A percentile compares a stretch with the other conserved stretches of the same genome.
Conservation (phyloP, 2,329 filamentous ascomycete genomes). For the Drechmeria coniospora region DNA sequence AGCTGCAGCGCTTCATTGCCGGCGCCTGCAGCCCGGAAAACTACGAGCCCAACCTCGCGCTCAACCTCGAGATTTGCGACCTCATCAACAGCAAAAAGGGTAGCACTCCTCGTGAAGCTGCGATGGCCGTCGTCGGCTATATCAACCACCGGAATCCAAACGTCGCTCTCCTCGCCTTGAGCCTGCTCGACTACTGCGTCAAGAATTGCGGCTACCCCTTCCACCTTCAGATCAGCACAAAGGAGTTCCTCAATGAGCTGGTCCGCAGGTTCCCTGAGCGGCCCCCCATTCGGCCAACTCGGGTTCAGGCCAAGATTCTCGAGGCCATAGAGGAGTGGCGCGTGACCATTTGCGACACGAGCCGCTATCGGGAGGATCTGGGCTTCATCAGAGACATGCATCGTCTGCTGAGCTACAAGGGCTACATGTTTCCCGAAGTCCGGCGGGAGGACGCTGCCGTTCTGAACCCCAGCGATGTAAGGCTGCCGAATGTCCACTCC, state of each 20-base stretch:
- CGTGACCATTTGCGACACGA: slow-evolving; percentile 94
- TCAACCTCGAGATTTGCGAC: slow-evolving; percentile 93
- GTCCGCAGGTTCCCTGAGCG: slow-evolving; percentile 91
- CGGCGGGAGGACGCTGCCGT: slow-evolving; percentile 89
- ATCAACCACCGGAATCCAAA: slow-evolving; percentile 97
- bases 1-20: slow-evolving; percentile 88
- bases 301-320: slow-evolving; percentile 83
- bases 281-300: slow-evolving; percentile 68
- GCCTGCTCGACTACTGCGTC: slow-evolving; percentile 93
- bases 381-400: slow-evolving; percentile 98
- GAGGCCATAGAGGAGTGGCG: slow-evolving; percentile 98
- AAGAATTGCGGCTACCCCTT: slow-evolving; percentile 99
- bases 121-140: slow-evolving; percentile 80
- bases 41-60: slow-evolving; percentile 90
- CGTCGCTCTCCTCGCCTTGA: slow-evolving; percentile 76
- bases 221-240: slow-evolving; percentile 94
- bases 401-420: slow-evolving; percentile 85
- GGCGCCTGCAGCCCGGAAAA: slow-evolving; percentile 95
- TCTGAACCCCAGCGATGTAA: slow-evolving; percentile 87
- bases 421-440: slow-evolving; percentile 88
- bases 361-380: slow-evolving; percentile 90
- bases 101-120: slow-evolving; percentile 85
- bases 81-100: slow-evolving; percentile 97
- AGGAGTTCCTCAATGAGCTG: slow-evolving; percentile 97
- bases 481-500: too few relatives aligned